Percentiles rank a stretch among this genome's conserved stretches.
These are phyloP conservation scores for Gloeophyllum trabeum DNA, from an alignment of 768 basidiomycete genomes.

Conservation along the genomic window DNA sequence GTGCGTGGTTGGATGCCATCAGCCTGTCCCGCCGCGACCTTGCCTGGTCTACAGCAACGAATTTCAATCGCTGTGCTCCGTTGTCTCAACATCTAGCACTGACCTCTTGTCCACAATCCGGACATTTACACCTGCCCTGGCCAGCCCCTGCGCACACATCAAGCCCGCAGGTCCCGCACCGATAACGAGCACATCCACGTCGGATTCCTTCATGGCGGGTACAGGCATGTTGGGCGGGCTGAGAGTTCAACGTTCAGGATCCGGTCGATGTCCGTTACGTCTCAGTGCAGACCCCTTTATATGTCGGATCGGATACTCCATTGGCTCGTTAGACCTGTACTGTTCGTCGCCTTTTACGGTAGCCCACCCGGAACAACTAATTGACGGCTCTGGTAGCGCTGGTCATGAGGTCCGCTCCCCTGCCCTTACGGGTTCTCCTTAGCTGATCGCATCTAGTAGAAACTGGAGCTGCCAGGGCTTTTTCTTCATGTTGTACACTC, in stretches of 20 bases:
- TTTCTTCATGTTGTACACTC: too few species aligned
- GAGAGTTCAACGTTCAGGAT: background rate
- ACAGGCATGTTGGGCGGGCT: conserved; percentile 2
- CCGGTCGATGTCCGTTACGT: background rate
- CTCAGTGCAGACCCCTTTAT: background rate
- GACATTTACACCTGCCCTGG: conserved; percentile 22
- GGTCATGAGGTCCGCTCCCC: too few species aligned
- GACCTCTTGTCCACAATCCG: conserved; percentile 23
- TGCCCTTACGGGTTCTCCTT: too few species aligned
- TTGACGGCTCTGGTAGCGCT: too few species aligned
- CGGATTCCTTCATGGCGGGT: conserved; percentile 8
- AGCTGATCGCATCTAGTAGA: too few species aligned
- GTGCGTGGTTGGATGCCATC: conserved; percentile 47
- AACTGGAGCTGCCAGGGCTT: too few species aligned
- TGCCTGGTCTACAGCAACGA: conserved; percentile 17
- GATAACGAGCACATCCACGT: conserved; percentile 30
- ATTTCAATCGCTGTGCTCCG: background rate
- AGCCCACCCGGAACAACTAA: too few species aligned
- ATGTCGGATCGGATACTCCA: background rate
- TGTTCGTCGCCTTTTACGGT: too few species aligned
- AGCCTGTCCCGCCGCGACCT: conserved; percentile 36
- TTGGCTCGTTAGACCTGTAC: background rate
- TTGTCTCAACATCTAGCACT: background rate
- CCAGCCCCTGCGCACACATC: conserved; percentile 31
- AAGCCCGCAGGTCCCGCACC: conserved; percentile 32